A percentile compares a stretch with the other conserved stretches of the same genome.
Conservation (phyloP, 106 monocot species). For the Acorus calamus region DNA sequence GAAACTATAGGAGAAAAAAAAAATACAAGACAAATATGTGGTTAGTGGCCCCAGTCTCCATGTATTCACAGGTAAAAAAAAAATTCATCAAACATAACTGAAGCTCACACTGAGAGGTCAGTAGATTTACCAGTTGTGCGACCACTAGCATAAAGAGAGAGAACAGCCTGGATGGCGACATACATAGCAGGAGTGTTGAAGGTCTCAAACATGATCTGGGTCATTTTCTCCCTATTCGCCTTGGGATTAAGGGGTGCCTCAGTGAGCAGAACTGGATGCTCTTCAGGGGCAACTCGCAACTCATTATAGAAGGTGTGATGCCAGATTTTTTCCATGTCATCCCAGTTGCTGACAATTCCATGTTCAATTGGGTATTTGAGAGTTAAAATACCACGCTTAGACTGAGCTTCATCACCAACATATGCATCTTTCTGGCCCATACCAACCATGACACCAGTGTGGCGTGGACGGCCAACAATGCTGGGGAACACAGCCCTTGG, state of each 20-base stretch:
- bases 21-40: too few relatives aligned
- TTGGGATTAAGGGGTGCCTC: slow-evolving; percentile 6
- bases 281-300: slow-evolving; percentile 2
- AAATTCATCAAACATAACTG: too few relatives aligned
- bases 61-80: too few relatives aligned
- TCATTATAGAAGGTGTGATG: slow-evolving; percentile 5
- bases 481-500: too few relatives aligned
- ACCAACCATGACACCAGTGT: background rate
- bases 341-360: slow-evolving; percentile 8
- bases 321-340: slow-evolving; percentile 6
- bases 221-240: slow-evolving; percentile 6
- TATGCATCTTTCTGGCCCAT: slow-evolving; percentile 3
- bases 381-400: slow-evolving; percentile 4
- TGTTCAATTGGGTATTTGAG: slow-evolving; percentile 5
- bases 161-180: slow-evolving; percentile 6
- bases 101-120: background rate
- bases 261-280: slow-evolving; percentile 4
- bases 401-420: slow-evolving; percentile 7
- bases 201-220: slow-evolving; percentile 7
- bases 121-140: background rate
- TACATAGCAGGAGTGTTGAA: slow-evolving; percentile 2
- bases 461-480: too few relatives aligned
- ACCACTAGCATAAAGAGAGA: slow-evolving; percentile 6
- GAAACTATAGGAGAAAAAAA: too few relatives aligned
- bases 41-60: too few relatives aligned